These are phyloP conservation scores for Komagataella populi DNA, from an alignment of 805 yeast species.

Conservation along the genomic window DNA sequence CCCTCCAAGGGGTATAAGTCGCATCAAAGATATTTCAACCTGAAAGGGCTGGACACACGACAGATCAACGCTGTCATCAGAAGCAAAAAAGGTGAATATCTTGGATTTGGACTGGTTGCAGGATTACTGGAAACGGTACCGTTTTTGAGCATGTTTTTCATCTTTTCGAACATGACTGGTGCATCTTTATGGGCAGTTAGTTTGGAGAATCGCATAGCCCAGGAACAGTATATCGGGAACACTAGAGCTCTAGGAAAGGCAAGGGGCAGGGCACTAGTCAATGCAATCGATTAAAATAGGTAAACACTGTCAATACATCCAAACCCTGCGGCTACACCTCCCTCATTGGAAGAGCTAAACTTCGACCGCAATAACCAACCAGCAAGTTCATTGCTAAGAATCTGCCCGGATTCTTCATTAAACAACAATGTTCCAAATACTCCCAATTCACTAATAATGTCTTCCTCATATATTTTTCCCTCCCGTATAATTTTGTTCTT, in stretches of 20 bases:
- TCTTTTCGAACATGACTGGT: conserved; percentile 45
- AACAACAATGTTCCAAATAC: conserved; percentile 76
- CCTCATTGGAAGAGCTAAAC: conserved; percentile 80
- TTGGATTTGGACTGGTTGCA: conserved; percentile 38
- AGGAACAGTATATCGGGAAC: not conserved
- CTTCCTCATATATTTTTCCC: conserved; percentile 49
- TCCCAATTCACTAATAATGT: conserved; percentile 83
- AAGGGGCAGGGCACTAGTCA: not conserved
- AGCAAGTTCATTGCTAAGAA: conserved; percentile 49
- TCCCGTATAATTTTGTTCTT: conserved; percentile 61
- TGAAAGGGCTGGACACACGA: conserved; percentile 33
- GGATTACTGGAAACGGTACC: conserved; percentile 42
- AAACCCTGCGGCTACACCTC: conserved; percentile 98
- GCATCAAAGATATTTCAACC: conserved; percentile 41
- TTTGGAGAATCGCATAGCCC: conserved; percentile 11
- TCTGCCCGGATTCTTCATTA: conserved; percentile 44
- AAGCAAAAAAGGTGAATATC: conserved; percentile 24
- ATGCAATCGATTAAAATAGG: conserved; percentile 20
- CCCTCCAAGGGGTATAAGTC: conserved; percentile 38
- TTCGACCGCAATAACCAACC: conserved; percentile 89
- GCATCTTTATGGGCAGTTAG: conserved; percentile 53
- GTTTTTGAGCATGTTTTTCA: conserved; percentile 34
- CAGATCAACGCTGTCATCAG: conserved; percentile 25
- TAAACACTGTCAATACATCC: conserved; percentile 89
- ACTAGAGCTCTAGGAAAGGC: not conserved